Evolutionary conservation across 495 filamentous ascomycete species (phyloP).

Genomic region (Penicillium chermesinum): DNA sequence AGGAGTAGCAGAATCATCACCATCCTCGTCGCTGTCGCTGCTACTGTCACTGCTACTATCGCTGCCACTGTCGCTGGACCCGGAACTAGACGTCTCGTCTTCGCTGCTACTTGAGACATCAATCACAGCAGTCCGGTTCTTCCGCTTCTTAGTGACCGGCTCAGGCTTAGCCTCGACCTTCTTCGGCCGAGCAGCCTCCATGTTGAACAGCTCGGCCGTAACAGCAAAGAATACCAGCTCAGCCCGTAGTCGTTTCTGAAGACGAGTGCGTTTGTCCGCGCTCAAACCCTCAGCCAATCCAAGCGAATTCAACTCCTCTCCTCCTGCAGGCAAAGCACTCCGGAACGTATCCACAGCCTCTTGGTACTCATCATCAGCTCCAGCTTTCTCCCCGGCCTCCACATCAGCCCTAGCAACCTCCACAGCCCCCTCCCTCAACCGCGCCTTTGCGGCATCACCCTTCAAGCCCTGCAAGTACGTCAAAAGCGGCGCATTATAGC

Average conservation of each 20-base stretch:
- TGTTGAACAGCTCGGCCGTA: conserved; percentile 29
- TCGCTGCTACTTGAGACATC: conserved; percentile 46
- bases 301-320: conserved; percentile 27
- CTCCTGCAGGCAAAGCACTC: conserved; percentile 18
- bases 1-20: conserved; percentile 15
- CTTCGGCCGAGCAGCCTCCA: conserved; percentile 26
- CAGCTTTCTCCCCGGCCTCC: conserved; percentile 15
- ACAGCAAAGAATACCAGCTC: conserved; percentile 44
- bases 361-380: conserved; percentile 45
- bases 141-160: conserved; percentile 51
- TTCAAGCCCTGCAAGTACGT: conserved; percentile 68
- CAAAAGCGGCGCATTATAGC: conserved; percentile 58
- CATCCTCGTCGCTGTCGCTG: conserved; percentile 20
- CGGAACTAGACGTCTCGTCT: conserved; percentile 27
- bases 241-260: conserved; percentile 41
- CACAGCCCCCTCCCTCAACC: conserved; percentile 57
- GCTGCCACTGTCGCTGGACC: not conserved
- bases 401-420: conserved; percentile 46
- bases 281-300: conserved; percentile 33
- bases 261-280: conserved; percentile 32
- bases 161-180: conserved; percentile 29
- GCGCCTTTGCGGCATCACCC: conserved; percentile 54
- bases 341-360: conserved; percentile 47
- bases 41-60: conserved; percentile 14
- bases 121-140: conserved; percentile 47